Base-by-base conservation (phyloP, 2,329 filamentous ascomycete species). In the Epichloe typhina region DNA sequence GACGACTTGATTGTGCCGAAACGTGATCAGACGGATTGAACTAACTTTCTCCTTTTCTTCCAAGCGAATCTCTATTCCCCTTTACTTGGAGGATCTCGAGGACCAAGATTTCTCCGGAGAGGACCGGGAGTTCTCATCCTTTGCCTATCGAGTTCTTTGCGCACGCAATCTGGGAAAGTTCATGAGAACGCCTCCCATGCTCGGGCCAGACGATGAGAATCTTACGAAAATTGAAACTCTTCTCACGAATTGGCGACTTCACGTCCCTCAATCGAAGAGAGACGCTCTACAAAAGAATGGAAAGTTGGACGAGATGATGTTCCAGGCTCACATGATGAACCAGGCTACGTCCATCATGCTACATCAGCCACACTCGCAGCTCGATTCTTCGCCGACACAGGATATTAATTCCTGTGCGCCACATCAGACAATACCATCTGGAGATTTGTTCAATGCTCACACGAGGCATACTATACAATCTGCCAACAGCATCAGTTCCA, bases 251-350 rank as follows among this genome's bases (percentile, higher is more conserved):
- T 95, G 88, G 86, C 77, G 81, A 50, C 77, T 91, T 46, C 85
- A 93, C 59, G 72, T 95, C 0, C 89, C 90, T 0, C 72, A 76
- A 15, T 74, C 74, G 13, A 94, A 94, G 67, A 74, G 75, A 50
- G 79, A 87, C 54, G 74, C 86, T 15, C 71, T 94, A 49, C 77
- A 80, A 53, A 76, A 78, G 54, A 79, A 84, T 57, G 83, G 87
- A 35, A 76, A 80, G 49, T 73, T 90, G 11, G 90, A 96, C 63
- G 88, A 95, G 67, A 84, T 95, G 77, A 82, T 95, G 66, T 95
- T 95, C 68, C 88, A 94, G 64, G 89, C 87, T 1, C 84, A 87
- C 55, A 91, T 94, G 80, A 86, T 95, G 59, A 76, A 71, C 35
- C 69, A 79, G 54, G 75, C 76, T 6, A 79, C 76, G 53, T 76